Conservation (phyloP, 2,329 filamentous ascomycete species). For the Aspergillus pseudoviridinutans region DNA sequence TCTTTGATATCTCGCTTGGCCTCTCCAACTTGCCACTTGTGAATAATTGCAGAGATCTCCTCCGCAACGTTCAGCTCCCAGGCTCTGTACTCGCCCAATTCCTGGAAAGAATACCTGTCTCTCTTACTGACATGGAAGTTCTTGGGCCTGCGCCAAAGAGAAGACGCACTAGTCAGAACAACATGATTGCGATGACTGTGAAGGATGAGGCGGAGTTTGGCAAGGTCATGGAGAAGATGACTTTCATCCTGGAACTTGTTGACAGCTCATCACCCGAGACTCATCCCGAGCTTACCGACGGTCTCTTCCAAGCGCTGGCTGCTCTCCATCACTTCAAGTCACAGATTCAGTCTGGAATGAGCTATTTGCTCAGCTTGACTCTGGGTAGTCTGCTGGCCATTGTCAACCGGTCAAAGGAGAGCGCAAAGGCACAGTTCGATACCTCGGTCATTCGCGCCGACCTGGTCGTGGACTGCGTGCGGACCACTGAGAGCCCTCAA, state of each 20-base stretch:
- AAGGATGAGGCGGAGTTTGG: slow-evolving; percentile 64
- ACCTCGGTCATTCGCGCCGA: slow-evolving; percentile 79
- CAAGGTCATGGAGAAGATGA: slow-evolving; percentile 68
- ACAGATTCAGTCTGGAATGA: slow-evolving; percentile 77
- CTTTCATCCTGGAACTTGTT: slow-evolving; percentile 82
- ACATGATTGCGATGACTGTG: slow-evolving; percentile 58
- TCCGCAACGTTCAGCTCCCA: slow-evolving; percentile 69
- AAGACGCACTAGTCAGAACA: slow-evolving; percentile 71
- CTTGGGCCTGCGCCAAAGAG: slow-evolving; percentile 73
- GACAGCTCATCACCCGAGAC: slow-evolving; percentile 72
- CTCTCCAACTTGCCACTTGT: slow-evolving; percentile 24
- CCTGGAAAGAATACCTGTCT: slow-evolving; percentile 68
- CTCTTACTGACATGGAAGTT: slow-evolving; percentile 64
- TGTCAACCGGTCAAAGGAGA: slow-evolving; percentile 66
- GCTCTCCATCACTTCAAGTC: slow-evolving; percentile 82
- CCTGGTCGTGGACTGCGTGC: slow-evolving; percentile 87
- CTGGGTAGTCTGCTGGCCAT: slow-evolving; percentile 79
- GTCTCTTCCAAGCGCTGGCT: slow-evolving; percentile 78
- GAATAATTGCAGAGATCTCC: slow-evolving; percentile 55
- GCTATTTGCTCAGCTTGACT: slow-evolving; percentile 83
- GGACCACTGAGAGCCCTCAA: slow-evolving; percentile 84
- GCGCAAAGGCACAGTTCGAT: slow-evolving; percentile 57
- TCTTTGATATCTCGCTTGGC: slow-evolving; percentile 41
- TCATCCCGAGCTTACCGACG: slow-evolving; percentile 70
- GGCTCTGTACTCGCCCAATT: slow-evolving; percentile 69